phyloP scores from a whole-genome alignment of 1,284 basidiomycete genomes.

The Leccinum proliferum region DNA sequence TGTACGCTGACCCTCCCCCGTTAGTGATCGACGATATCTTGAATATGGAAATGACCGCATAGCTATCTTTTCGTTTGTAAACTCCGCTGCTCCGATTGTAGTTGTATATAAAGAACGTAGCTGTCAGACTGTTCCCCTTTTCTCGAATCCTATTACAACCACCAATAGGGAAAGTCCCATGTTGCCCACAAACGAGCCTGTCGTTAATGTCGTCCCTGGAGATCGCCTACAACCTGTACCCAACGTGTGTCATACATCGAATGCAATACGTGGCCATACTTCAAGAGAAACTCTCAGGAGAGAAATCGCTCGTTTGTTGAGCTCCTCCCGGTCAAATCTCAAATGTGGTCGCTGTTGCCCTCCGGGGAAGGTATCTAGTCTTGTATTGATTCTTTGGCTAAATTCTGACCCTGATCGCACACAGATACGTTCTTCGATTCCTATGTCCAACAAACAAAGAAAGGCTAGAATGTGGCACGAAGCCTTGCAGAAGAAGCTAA shows the following conservation, averaged over 20 bases:
- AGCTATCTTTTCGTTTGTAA: not conserved
- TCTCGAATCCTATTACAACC: not conserved
- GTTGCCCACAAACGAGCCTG: not conserved
- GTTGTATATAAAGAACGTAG: not conserved
- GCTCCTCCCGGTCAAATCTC: not conserved
- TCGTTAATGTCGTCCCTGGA: not conserved
- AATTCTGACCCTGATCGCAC: not conserved
- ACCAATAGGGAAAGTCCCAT: not conserved
- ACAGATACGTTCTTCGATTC: not conserved
- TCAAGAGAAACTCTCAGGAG: not conserved
- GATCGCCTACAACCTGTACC: not conserved
- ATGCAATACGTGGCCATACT: not conserved
- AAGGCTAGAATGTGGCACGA: slow-evolving; percentile 2
- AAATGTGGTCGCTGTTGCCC: not conserved
- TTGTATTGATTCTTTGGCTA: not conserved
- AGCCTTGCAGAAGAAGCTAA: slow-evolving; percentile 2
- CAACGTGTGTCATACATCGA: not conserved
- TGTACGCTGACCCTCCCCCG: not conserved
- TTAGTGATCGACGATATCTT: not conserved
- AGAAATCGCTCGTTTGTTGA: not conserved
- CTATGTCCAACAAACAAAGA: slow-evolving; percentile 4
- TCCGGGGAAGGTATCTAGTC: not conserved
- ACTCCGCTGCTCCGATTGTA: slow-evolving; percentile 1
- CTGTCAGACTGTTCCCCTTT: not conserved
- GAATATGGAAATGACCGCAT: too few relatives aligned